A percentile compares a stretch with the other conserved stretches of the same genome.
Conservation (phyloP, 75 land plant species). For the Azolla pinnata region DNA sequence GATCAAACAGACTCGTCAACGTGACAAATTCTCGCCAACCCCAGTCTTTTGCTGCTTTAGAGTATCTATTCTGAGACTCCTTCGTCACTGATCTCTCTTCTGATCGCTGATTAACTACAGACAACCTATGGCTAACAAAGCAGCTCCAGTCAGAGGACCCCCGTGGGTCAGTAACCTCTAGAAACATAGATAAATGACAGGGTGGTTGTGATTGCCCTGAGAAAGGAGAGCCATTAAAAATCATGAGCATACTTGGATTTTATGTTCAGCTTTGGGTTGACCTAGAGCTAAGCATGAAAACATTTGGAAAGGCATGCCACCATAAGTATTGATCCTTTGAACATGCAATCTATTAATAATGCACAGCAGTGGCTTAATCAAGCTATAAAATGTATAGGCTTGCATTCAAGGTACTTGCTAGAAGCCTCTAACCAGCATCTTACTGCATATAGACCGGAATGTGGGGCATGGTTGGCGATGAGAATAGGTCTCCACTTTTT, state of each 20-base stretch:
- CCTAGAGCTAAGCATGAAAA: too few species aligned
- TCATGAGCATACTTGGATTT: neutral
- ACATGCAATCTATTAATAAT: too few species aligned
- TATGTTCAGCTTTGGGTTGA: too few species aligned
- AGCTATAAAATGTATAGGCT: too few species aligned
- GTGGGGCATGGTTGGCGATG: too few species aligned
- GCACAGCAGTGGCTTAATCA: too few species aligned
- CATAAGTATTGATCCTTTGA: too few species aligned
- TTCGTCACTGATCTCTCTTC: constrained; percentile 92
- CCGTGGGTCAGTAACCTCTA: constrained; percentile 91
- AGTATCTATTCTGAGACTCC: constrained; percentile 96
- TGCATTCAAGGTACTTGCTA: too few species aligned
- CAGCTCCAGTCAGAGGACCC: constrained; percentile 91
- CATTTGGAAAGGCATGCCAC: too few species aligned
- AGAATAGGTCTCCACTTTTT: too few species aligned
- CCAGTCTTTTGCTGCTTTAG: constrained; percentile 98
- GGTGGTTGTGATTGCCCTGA: constrained; percentile 99
- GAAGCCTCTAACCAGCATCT: too few species aligned
- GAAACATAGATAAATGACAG: constrained; percentile 92
- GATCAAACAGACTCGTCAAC: constrained; percentile 91
- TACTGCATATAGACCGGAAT: too few species aligned
- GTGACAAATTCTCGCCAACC: constrained; percentile 99
- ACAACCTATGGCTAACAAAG: constrained; percentile 90
- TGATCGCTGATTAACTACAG: constrained; percentile 82
- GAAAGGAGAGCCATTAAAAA: neutral